A percentile compares a stretch with the other conserved stretches of the same genome.
These are phyloP conservation scores for Vicia faba DNA, from an alignment of 306 rosid genomes.

Conservation along the genomic window DNA sequence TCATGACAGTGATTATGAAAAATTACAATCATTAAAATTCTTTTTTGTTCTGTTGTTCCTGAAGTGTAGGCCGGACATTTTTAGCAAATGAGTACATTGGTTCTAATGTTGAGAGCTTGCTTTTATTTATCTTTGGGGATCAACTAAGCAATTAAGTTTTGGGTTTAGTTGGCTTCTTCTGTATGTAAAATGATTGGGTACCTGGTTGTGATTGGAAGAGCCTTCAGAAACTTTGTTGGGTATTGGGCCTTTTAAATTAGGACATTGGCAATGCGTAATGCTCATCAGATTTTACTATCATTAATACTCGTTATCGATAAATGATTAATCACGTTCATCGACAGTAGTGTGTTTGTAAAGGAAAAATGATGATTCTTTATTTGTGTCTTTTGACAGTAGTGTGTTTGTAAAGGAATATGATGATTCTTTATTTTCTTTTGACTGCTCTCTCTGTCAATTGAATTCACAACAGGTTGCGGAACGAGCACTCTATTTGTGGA, in stretches of 20 bases:
- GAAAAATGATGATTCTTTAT: constrained; percentile 3
- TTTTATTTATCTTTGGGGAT: constrained; percentile 11
- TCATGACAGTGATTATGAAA: constrained; percentile 21
- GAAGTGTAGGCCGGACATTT: constrained; percentile 5
- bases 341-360: constrained; percentile 7
- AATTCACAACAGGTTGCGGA: constrained; percentile 62
- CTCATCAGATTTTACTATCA: constrained; percentile 16
- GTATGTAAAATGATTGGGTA: constrained; percentile 9
- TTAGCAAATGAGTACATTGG: constrained; percentile 15
- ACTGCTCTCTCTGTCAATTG: constrained; percentile 31
- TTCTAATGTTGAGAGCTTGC: constrained; percentile 10
- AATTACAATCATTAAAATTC: neutral
- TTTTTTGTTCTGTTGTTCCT: constrained; percentile 22
- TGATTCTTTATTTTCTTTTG: constrained; percentile 5
- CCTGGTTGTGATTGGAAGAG: neutral
- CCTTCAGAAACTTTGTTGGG: constrained; percentile 9
- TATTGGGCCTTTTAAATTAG: constrained; percentile 25
- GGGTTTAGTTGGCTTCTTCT: constrained; percentile 3
- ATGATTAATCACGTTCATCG: constrained; percentile 3
- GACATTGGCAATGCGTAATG: constrained; percentile 22
- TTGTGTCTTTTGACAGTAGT: neutral
- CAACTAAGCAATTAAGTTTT: neutral
- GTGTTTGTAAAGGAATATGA: neutral
- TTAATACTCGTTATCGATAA: neutral
- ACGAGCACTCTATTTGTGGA: constrained; percentile 70